Evolutionary conservation across 495 filamentous ascomycete genomes (phyloP).

Genomic region (Aspergillus cavernicola): DNA sequence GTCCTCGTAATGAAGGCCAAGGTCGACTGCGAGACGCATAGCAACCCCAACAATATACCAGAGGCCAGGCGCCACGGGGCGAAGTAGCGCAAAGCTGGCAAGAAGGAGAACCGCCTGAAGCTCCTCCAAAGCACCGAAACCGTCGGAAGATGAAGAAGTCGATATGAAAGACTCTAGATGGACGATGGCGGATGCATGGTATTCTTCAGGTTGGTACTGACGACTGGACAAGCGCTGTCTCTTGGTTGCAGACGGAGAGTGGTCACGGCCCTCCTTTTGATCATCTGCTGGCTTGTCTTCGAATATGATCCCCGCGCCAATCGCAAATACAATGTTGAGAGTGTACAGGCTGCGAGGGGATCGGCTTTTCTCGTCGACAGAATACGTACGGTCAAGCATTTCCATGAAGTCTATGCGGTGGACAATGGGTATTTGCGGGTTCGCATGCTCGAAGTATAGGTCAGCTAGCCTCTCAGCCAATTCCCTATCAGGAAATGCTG

Average conservation of each 20-base stretch:
- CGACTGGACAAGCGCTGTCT: constrained; percentile 50
- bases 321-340: constrained; percentile 97
- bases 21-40: constrained; percentile 81
- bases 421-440: constrained; percentile 90
- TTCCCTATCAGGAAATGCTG: constrained; percentile 74
- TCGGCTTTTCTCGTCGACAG: constrained; percentile 60
- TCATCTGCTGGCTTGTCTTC: constrained; percentile 54
- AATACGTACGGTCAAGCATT: constrained; percentile 76
- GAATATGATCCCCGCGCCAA: constrained; percentile 89
- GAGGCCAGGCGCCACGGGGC: constrained; percentile 86
- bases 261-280: constrained; percentile 26
- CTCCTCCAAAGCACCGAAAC: constrained; percentile 81
- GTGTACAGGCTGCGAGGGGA: constrained; percentile 84
- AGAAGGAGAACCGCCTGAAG: constrained; percentile 87
- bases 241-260: constrained; percentile 39
- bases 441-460: constrained; percentile 93
- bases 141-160: constrained; percentile 55
- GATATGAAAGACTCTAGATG: constrained; percentile 86
- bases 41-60: constrained; percentile 98
- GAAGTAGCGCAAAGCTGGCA: constrained; percentile 84
- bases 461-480: constrained; percentile 68
- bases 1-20: constrained; percentile 92
- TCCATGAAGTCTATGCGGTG: constrained; percentile 84
- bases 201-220: constrained; percentile 88
- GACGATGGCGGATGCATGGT: constrained; percentile 89